Conservation (phyloP, 306 rosid genomes). For the Macrotyloma uniflorum region DNA sequence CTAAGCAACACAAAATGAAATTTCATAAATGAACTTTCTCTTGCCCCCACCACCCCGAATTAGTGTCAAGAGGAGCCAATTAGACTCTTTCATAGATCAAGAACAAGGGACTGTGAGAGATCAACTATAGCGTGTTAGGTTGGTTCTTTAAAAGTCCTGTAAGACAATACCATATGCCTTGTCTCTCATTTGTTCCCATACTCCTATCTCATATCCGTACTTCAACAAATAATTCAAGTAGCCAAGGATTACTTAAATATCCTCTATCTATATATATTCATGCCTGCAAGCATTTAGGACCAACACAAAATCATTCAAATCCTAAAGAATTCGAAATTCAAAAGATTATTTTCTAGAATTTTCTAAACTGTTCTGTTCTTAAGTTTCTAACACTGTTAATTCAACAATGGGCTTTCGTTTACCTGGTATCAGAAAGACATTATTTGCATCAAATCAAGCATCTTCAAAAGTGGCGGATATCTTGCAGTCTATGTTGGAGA, state of each 20-base stretch:
- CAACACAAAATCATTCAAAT: not conserved
- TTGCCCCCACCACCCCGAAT: not conserved
- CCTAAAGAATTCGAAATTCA: not conserved
- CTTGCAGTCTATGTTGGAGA: slow-evolving; percentile 58
- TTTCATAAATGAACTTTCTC: not conserved
- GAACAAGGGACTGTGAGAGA: not conserved
- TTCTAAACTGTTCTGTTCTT: not conserved
- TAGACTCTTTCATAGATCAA: not conserved
- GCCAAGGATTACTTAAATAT: not conserved
- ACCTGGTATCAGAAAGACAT: slow-evolving; percentile 28
- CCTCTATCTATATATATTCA: slow-evolving; percentile 43
- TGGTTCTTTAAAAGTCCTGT: not conserved
- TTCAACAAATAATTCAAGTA: not conserved
- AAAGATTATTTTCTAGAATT: not conserved
- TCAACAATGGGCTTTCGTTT: slow-evolving; percentile 43
- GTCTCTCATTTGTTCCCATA: not conserved
- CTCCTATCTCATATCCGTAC: not conserved
- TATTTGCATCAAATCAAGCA: slow-evolving; percentile 18
- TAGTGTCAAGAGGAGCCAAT: not conserved
- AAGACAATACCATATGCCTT: slow-evolving; percentile 37
- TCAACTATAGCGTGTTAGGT: not conserved
- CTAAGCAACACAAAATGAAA: not conserved
- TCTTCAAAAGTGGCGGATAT: slow-evolving; percentile 27
- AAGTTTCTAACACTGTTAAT: not conserved
- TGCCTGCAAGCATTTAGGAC: slow-evolving; percentile 3